Evolutionary conservation across 148 eudicot genomes (phyloP), one percentile per base, ranked within the genome.

Genomic region (Beta vulgaris): DNA sequence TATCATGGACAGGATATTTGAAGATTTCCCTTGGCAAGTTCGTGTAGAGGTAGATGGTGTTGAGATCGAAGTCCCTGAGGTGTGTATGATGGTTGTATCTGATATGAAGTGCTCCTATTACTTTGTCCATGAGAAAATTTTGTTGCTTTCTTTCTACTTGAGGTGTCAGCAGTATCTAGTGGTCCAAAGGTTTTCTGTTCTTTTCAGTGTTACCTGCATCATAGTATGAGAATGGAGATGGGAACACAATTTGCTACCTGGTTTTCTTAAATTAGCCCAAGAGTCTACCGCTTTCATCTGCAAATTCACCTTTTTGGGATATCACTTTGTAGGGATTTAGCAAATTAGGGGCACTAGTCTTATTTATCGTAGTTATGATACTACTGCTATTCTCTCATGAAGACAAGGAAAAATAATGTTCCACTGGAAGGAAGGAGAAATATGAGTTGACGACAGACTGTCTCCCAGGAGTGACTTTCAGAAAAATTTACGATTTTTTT

Each of bases 1-100:
- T 79, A 89, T 95, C 46, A 95, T 95, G 97, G 98, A 90, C 83
- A 83, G 98, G 78, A 92, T 93, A 43, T 89, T 95, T 87, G 97
- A 84, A 60, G 96, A 92, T 83, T 95, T 90, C 73, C 92, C 90
- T 74, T 91, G 96, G 93, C 92, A 95, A 86, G 89, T 95, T 69
- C 89, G 92, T 69, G 96, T 95, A 43, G 96, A 89, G 82, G 98
- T 95, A 71, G 98, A 95, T 90, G 97, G 97, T 29, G 80, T 79
- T 76, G 97, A 92, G 72, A 79, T 95, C 73, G 98, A 95, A 81
- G 94, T 95, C 54, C 98, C 98, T 60, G 97, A 95, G 96, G 98
- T 92, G 42, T 64, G 84, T 81, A 39, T 71, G 43, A 36, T 72
- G 77, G 53, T 23, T 63, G 63, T 36, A 10, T 60, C 55, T 76